Conservation (phyloP, 2,329 filamentous ascomycete genomes). For the Cladosporium halotolerans region DNA sequence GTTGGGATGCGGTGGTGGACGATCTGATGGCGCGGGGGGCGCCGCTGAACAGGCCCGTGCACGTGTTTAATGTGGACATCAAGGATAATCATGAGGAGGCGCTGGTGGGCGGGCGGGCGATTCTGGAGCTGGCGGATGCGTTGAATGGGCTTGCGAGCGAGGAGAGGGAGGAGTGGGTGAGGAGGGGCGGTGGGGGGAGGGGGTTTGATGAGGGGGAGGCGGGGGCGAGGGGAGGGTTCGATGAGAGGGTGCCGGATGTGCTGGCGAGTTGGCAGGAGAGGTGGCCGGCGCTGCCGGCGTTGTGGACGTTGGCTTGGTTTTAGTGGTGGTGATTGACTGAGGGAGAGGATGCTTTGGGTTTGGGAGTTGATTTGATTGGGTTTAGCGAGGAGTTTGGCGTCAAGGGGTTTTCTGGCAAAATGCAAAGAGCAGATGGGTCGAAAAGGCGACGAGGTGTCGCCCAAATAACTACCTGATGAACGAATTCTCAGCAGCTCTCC, state of each 20-base stretch:
- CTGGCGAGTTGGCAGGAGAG: conserved; percentile 89
- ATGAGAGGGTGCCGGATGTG: conserved; percentile 88
- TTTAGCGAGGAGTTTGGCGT: conserved; percentile 10
- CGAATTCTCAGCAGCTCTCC: no score
- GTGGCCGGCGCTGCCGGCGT: conserved; percentile 83
- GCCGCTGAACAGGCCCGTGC: conserved; percentile 83
- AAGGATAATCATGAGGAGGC: conserved; percentile 98
- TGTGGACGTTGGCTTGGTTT: conserved; percentile 96
- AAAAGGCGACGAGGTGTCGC: no score
- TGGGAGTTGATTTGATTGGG: not conserved
- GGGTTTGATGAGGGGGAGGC: conserved; percentile 69
- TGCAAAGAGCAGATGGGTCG: no score
- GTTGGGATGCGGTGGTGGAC: conserved; percentile 96
- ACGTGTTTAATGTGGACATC: conserved; percentile 98
- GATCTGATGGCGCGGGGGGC: conserved; percentile 81
- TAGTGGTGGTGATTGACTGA: conserved; percentile 35
- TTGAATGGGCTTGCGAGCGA: conserved; percentile 74
- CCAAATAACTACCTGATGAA: no score
- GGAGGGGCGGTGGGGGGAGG: conserved; percentile 34
- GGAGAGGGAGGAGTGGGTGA: conserved; percentile 71
- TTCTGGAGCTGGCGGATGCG: conserved; percentile 80
- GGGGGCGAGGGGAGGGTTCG: conserved; percentile 67
- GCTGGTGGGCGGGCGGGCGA: conserved; percentile 79
- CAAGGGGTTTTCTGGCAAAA: not conserved
- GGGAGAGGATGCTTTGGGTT: not conserved